Conservation (phyloP, 345 rosid species). For the Salix arbutifolia region DNA sequence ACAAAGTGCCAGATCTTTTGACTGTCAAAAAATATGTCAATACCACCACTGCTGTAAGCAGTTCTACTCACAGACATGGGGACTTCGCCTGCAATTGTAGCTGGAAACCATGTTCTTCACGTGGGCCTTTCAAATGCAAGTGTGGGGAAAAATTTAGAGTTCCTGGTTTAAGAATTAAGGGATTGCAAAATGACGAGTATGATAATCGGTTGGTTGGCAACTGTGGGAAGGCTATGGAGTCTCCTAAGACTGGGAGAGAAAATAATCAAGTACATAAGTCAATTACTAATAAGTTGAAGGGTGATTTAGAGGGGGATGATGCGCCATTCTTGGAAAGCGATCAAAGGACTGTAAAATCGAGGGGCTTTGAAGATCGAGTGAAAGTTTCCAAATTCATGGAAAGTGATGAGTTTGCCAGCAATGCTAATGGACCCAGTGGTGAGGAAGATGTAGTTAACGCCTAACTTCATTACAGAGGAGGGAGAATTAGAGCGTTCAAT, state of each 20-base stretch:
- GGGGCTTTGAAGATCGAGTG: conserved; percentile 19
- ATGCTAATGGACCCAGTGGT: conserved; percentile 5
- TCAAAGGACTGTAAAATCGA: conserved; percentile 28
- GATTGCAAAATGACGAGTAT: conserved; percentile 20
- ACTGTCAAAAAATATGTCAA: no score
- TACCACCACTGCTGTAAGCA: no score
- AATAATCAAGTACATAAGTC: conserved; percentile 35
- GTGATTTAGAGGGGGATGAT: conserved; percentile 16
- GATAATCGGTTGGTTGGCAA: conserved; percentile 19
- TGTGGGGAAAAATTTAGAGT: conserved; percentile 21
- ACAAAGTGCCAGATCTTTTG: no score
- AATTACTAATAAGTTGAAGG: conserved; percentile 14
- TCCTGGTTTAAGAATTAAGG: conserved; percentile 29
- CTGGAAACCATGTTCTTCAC: conserved; percentile 24
- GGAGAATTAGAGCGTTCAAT: conserved; percentile 9
- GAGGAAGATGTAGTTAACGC: neutral
- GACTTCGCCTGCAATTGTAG: conserved; percentile 7
- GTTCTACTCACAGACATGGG: conserved; percentile 11
- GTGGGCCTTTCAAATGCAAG: conserved; percentile 19
- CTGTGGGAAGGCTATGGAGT: conserved; percentile 60
- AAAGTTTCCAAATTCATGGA: conserved; percentile 3
- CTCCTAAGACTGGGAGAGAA: conserved; percentile 47
- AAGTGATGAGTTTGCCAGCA: conserved; percentile 4
- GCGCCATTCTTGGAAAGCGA: conserved; percentile 7
- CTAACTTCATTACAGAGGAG: conserved; percentile 6